Percentiles rank a stretch among this genome's conserved stretches.
Evolutionary conservation across 2,329 filamentous ascomycete species (phyloP).

Genomic region (Mycocentrospora acerina): DNA sequence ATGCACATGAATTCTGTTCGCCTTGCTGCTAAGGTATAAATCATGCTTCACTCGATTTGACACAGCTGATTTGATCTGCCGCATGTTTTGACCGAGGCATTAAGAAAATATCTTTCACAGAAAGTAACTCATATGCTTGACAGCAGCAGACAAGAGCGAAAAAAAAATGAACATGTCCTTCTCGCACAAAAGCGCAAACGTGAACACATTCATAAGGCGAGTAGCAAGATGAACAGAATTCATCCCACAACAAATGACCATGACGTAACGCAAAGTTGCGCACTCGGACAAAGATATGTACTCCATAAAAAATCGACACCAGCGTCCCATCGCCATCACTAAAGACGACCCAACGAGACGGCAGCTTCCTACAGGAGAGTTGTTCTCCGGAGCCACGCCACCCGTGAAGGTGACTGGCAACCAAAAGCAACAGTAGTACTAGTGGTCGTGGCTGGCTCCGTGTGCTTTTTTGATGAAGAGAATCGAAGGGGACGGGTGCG

Average conservation of each 20-base stretch:
- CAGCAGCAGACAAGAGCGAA: too few relatives aligned
- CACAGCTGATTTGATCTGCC: too few relatives aligned
- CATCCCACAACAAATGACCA: too few relatives aligned
- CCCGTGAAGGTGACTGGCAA: slow-evolving; percentile 65
- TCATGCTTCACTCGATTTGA: too few relatives aligned
- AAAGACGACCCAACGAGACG: slow-evolving; percentile 67
- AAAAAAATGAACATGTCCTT: too few relatives aligned
- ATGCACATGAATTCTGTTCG: too few relatives aligned
- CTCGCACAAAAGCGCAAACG: too few relatives aligned
- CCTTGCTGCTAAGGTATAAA: too few relatives aligned
- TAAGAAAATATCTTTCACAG: too few relatives aligned
- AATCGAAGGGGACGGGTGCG: slow-evolving; percentile 41
- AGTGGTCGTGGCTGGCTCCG: slow-evolving; percentile 70
- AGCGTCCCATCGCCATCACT: slow-evolving; percentile 68
- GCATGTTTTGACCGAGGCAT: too few relatives aligned
- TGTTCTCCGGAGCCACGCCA: slow-evolving; percentile 66
- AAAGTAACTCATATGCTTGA: too few relatives aligned
- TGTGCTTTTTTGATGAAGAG: slow-evolving; percentile 58
- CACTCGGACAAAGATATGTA: slow-evolving; percentile 48
- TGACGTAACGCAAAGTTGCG: neutral
- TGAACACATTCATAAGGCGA: too few relatives aligned
- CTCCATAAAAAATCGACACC: slow-evolving; percentile 72
- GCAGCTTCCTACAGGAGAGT: slow-evolving; percentile 66
- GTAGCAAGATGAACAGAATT: slow-evolving; percentile 6
- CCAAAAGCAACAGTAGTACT: slow-evolving; percentile 60